Percentiles rank a stretch among this genome's conserved stretches.
Conservation (phyloP, 805 yeast species). For the Dipodascopsis uninucleata region DNA sequence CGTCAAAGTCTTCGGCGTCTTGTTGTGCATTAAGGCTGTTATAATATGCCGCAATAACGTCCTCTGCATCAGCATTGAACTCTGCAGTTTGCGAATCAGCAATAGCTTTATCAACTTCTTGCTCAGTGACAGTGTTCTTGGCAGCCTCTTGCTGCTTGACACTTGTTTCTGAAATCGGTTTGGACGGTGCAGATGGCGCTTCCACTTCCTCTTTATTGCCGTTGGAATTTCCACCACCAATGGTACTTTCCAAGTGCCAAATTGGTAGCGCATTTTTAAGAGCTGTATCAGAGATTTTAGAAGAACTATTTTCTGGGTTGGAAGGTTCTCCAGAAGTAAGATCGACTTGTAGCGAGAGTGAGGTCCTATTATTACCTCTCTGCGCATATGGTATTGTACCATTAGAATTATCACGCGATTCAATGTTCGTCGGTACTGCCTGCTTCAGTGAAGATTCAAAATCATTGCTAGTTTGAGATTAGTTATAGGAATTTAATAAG, state of each 20-base stretch:
- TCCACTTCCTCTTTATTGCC: constrained; percentile 52
- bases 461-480: constrained; percentile 64
- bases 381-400: constrained; percentile 40
- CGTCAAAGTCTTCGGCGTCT: constrained; percentile 58
- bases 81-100: constrained; percentile 24
- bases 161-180: constrained; percentile 21
- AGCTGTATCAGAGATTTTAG: constrained; percentile 66
- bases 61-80: constrained; percentile 46
- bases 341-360: constrained; percentile 85
- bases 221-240: constrained; percentile 56
- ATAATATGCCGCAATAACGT: constrained; percentile 60
- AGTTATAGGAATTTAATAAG: too few species aligned
- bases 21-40: constrained; percentile 71
- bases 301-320: constrained; percentile 9
- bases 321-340: constrained; percentile 65
- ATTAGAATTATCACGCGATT: constrained; percentile 47
- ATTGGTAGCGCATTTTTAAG: constrained; percentile 93
- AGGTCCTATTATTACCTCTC: constrained; percentile 36
- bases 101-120: constrained; percentile 28
- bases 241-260: constrained; percentile 92
- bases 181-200: constrained; percentile 25
- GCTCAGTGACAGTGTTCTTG: constrained; percentile 11
- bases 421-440: constrained; percentile 76
- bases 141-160: constrained; percentile 28
- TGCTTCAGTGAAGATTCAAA: constrained; percentile 79